Percentiles rank a stretch among this genome's conserved stretches.
Conservation (phyloP, 257 asterid genomes). For the Solanum sitiens region DNA sequence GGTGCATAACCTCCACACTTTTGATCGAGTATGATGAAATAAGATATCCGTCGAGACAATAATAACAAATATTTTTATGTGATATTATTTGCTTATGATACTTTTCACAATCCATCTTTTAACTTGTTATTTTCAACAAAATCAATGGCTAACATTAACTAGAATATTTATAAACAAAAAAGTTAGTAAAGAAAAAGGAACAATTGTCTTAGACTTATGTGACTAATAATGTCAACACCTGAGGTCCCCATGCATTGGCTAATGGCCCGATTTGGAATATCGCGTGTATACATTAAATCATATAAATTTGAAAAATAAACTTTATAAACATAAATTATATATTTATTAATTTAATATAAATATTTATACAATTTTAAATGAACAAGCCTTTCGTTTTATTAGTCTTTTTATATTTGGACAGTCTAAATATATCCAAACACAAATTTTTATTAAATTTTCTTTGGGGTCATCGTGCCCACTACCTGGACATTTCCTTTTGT, state of each 20-base stretch:
- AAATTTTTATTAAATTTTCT: background rate
- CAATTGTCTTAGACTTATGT: background rate
- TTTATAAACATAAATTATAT: too few species aligned
- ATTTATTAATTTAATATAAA: too few species aligned
- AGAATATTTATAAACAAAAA: background rate
- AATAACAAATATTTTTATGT: too few species aligned
- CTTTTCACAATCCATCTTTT: too few species aligned
- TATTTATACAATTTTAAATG: too few species aligned
- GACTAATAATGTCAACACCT: background rate
- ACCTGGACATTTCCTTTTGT: background rate
- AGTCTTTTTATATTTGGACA: background rate
- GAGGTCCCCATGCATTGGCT: background rate
- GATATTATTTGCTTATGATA: too few species aligned
- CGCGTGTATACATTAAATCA: background rate
- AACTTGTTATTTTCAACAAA: too few species aligned
- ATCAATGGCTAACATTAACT: background rate
- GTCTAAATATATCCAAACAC: background rate
- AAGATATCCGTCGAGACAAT: rapidly evolving
- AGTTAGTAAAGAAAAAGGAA: background rate
- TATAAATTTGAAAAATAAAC: background rate
- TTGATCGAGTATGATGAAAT: too few species aligned
- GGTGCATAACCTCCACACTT: too few species aligned
- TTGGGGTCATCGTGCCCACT: background rate
- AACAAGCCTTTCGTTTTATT: too few species aligned
- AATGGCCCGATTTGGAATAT: background rate